Percentiles rank a stretch among this genome's conserved stretches.
Evolutionary conservation across 495 filamentous ascomycete genomes (phyloP).

Genomic region (Pseudomonodictys pantanalensis): DNA sequence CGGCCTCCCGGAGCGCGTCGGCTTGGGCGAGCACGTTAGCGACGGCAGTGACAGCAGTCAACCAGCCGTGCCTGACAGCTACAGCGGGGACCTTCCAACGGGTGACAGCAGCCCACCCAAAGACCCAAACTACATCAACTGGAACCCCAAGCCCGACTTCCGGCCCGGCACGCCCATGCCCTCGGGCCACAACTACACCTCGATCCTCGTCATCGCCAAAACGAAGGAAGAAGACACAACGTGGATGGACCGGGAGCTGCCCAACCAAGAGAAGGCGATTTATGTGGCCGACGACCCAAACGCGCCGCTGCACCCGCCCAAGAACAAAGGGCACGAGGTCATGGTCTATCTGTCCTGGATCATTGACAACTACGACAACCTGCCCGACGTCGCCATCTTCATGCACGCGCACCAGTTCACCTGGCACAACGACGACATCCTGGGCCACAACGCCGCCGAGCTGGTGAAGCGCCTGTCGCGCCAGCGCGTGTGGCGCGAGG

Average conservation of each 20-base stretch:
- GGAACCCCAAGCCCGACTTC: constrained; percentile 30
- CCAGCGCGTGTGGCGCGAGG: constrained; percentile 43
- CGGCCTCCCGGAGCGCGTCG: constrained; percentile 29
- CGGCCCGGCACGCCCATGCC: constrained; percentile 31
- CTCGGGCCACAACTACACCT: constrained; percentile 42
- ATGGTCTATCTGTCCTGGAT: constrained; percentile 73
- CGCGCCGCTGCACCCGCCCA: constrained; percentile 61
- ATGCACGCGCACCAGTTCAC: constrained; percentile 65
- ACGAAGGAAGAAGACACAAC: constrained; percentile 54
- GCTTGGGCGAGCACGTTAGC: constrained; percentile 23
- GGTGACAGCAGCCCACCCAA: neutral
- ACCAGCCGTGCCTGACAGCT: neutral
- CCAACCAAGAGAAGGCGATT: constrained; percentile 56
- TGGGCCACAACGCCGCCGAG: constrained; percentile 44
- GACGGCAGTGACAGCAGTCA: no score
- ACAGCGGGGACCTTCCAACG: neutral
- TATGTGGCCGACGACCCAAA: constrained; percentile 63
- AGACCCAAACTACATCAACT: constrained; percentile 26
- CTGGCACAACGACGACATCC: constrained; percentile 61
- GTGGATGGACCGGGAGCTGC: constrained; percentile 59
- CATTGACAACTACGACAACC: constrained; percentile 66
- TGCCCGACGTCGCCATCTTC: constrained; percentile 67
- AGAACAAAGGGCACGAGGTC: constrained; percentile 75
- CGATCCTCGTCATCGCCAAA: constrained; percentile 57
- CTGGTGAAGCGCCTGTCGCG: constrained; percentile 47